These are phyloP conservation scores for Sporisorium scitamineum DNA, from an alignment of 1,284 basidiomycete genomes.

Conservation along the genomic window DNA sequence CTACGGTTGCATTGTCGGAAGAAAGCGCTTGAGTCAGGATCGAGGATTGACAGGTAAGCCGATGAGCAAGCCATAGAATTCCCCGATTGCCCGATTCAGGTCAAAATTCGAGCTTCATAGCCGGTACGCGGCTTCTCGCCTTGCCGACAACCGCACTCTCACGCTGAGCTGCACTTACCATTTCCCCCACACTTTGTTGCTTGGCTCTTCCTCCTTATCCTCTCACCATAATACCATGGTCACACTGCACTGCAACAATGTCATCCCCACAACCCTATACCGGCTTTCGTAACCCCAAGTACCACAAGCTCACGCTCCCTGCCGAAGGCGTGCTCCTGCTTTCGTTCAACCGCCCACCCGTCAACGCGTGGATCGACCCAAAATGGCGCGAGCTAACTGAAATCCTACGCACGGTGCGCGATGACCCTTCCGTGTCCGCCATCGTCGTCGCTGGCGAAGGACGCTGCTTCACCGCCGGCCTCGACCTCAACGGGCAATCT, in stretches of 20 bases:
- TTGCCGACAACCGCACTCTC: neutral
- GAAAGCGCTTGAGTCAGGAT: neutral
- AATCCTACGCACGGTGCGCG: slow-evolving; percentile 57
- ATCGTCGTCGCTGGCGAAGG: slow-evolving; percentile 66
- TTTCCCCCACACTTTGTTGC: neutral
- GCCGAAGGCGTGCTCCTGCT: slow-evolving; percentile 59
- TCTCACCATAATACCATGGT: neutral
- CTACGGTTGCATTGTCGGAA: neutral
- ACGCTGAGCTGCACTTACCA: neutral
- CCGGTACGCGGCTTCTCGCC: neutral
- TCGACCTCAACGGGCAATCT: slow-evolving; percentile 56
- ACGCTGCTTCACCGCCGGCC: slow-evolving; percentile 67
- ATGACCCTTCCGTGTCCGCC: slow-evolving; percentile 60
- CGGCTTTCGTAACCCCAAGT: slow-evolving; percentile 35
- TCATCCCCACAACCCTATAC: slow-evolving; percentile 50
- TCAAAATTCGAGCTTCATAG: neutral
- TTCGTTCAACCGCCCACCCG: slow-evolving; percentile 60
- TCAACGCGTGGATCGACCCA: slow-evolving; percentile 63
- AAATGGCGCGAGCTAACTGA: slow-evolving; percentile 63
- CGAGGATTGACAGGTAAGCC: neutral
- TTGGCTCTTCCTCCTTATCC: neutral
- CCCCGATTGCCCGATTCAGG: neutral
- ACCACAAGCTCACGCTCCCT: slow-evolving; percentile 56
- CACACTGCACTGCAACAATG: slow-evolving; percentile 15
- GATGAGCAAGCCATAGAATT: no score